Base-by-base conservation (phyloP, 1,284 basidiomycete genomes). In the Cutaneotrichosporon cavernicola region DNA sequence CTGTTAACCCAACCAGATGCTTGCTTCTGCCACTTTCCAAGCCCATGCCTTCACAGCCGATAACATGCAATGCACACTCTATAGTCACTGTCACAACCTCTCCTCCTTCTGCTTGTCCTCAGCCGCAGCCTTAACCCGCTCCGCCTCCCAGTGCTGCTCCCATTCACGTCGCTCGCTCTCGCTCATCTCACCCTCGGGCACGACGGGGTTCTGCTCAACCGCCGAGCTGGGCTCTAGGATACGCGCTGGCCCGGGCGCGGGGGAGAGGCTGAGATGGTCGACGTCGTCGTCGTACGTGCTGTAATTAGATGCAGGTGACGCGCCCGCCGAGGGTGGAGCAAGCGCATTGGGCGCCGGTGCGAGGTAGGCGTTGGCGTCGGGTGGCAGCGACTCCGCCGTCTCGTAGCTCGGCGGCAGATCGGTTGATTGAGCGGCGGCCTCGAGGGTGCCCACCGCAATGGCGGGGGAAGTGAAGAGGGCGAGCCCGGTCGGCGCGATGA, bases 1-100 rank as follows among this genome's bases (percentile, higher is more conserved):
- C 26, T 26, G 26, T 26, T 26, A 26, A 26, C 26, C 26, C 26
- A 26, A 26, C 3, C 26, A 26, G 26, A 26, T 26, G 26, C 26
- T 26, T 26, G 26, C 26, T 26, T 26, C 3, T 26, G 26, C 4
- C 36, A 36, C 36, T 36, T 36, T 36, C 36, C 36, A 36, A 40
- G 13, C 10, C 13, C 16, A 14, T 14, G 13, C 2, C 43, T 46
- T 46, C 43, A 46, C 43, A 46, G 13, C n/a, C 5, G 34, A 46
- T 46, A 18, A 16, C 13, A 46, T 46, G 43, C 43, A 46, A 46
- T 46, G 43, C 43, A 46, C 43, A 46, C 43, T 50, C 49, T 50
- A 16, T 70, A 47, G 61, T 68, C 65, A 66, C 38, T 16, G n/a
- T 18, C 38, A 55, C 53, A 55, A 55, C 53, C n/a, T 36, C 56